Conservation (phyloP, 2,329 filamentous ascomycete species). For the Cladorrhinum sp. region DNA sequence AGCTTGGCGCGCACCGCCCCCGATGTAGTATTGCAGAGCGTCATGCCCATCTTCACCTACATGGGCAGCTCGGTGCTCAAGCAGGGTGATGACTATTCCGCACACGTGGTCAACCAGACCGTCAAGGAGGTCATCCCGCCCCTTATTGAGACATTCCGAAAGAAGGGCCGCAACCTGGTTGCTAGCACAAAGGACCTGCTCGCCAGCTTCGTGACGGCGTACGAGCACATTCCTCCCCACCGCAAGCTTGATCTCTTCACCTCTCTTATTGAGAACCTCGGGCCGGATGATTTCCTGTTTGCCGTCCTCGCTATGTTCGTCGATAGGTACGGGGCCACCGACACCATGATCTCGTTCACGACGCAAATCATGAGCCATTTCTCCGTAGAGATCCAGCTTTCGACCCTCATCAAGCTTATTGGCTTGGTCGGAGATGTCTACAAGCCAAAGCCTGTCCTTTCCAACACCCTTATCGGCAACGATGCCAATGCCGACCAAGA, state of each 20-base stretch:
- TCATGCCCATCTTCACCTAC: constrained; percentile 99
- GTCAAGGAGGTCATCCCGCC: constrained; percentile 93
- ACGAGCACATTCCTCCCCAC: constrained; percentile 90
- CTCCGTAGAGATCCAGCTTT: constrained; percentile 69
- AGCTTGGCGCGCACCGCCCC: constrained; percentile 83
- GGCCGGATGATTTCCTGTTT: constrained; percentile 81
- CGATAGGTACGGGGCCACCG: constrained; percentile 80
- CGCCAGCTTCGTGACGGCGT: constrained; percentile 94
- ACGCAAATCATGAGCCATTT: constrained; percentile 72
- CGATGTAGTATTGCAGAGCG: constrained; percentile 88
- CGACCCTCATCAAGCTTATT: constrained; percentile 74
- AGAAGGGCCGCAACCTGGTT: constrained; percentile 73
- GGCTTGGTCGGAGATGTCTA: constrained; percentile 73
- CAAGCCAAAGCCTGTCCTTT: constrained; percentile 69
- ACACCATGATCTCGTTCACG: constrained; percentile 71
- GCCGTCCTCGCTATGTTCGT: constrained; percentile 84
- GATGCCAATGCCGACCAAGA: constrained; percentile 48
- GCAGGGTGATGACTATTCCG: constrained; percentile 95
- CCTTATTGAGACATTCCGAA: constrained; percentile 78
- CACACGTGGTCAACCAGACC: constrained; percentile 91
- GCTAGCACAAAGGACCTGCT: constrained; percentile 83
- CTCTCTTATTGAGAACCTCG: constrained; percentile 80
- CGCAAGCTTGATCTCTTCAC: constrained; percentile 79
- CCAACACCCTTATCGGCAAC: constrained; percentile 65
- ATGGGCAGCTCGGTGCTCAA: constrained; percentile 89